Evolutionary conservation across 768 basidiomycete genomes (phyloP), one percentile per base, ranked within the genome.

Genomic region (Leccinum subtestaceum): DNA sequence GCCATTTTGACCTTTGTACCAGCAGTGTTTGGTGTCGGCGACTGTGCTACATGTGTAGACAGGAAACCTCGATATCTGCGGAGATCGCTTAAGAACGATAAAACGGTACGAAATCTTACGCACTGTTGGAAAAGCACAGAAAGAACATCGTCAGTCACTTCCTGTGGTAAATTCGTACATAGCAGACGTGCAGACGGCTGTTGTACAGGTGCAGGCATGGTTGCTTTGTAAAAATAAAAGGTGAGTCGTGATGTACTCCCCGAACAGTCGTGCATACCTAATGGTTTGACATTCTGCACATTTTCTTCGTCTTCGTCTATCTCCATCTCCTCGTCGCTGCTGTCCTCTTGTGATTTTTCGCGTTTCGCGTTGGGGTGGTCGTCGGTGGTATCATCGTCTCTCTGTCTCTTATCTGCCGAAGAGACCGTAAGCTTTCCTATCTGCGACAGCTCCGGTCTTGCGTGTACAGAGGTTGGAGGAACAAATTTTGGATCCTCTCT

Each of bases 41-140:
- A 84, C 68, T 79, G 86, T 15, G 81, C 81, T 58, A 93, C 85
- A 34, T 86, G 82, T 10, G 88, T 83, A 17, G 83, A 79, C 69
- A 84, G 80, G 77, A 92, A 92, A 21, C 95, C 95, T 67, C 88
- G 83, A 70, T 95, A 93, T 72, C 94, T 96, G 71, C 48, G 23
- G 45, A 48, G 56, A 60, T 12, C 3, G 46, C 56, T 52, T 59
- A 27, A 19, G 32, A 45, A 32, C 23, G 23, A 56, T 21, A 34
- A 29, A 12, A 11, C 55, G n/a, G 17, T 3, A 17, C 3, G 56
- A 21, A 62, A 38, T 23, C 62, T 47, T 2, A 85, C 94, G 58
- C 68, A 95, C 94, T 95, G 92, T 74, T 94, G 90, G 78, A 96
- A 96, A 17, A 97, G 76, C 17, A 94, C 91, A 4, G 86, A 84